Base-by-base conservation (phyloP, 2,329 filamentous ascomycete genomes). In the Ascochyta lentis region DNA sequence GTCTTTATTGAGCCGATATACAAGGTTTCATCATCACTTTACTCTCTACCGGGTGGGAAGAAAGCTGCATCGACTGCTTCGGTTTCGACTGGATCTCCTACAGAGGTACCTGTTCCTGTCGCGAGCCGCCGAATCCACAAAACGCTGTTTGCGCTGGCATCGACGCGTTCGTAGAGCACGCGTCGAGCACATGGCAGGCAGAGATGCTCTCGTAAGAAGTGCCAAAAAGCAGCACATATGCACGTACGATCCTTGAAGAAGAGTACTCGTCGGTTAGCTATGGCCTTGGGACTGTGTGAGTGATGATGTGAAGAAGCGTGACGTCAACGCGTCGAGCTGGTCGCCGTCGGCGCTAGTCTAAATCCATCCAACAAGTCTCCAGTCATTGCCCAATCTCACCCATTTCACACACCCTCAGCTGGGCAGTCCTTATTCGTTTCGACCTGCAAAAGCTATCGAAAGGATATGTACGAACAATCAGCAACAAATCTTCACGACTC, bases 1-100 rank as follows among this genome's bases (percentile, higher is more conserved):
- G 69, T 80, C 75, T 62, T 72, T 19, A 72, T 62, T 0, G 60
- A 66, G 3, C 70, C 70, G 22, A 67, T 58, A 16, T 54, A 56
- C 5, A 68, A 34, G 15, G 49, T 26, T 6, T 53, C 49, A 6
- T 27, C 42, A n/a, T 52, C 23, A 3, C 9, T 4, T 31, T n/a
- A 9, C 27, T 23, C 10, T 22, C 13, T 6, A 13, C 23, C 26
- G 10, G 15, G n/a, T 13, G 44, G 33, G 45, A 47, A 60, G 41
- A 59, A 65, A 15, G 51, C 56, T 9, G 9, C 46, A n/a, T 46
- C 13, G 23, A 70, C 56, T 0, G 60, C 66, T 39, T 55, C 29
- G 1, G 68, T 65, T 49, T 70, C 68, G 1, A 58, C 52, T 4
- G 61, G 66, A 49, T 72, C 68, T 16, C 74, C 75, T 9, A 67